Evolutionary conservation across 805 yeast genomes (phyloP), one percentile per base, ranked within the genome.

Genomic region (Saturnispora halmiae): DNA sequence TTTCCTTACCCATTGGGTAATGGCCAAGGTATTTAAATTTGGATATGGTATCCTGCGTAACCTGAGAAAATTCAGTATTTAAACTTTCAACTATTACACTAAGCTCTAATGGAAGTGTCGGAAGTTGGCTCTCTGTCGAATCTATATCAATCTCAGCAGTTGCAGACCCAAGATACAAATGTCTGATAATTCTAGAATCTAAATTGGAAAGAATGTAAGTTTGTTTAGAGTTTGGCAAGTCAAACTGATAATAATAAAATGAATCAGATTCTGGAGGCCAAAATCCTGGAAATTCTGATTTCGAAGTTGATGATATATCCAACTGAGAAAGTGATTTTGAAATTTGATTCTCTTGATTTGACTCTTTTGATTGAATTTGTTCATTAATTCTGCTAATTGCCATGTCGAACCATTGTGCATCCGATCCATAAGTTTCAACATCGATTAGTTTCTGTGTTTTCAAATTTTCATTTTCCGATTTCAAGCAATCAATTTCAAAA

Each of bases 1-100:
- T 59, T 39, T 81, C 82, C 0, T 95, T 81, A 2, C 96, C 96
- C 22, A 75, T 56, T 0, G 98, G 96, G 18, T 87, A 60, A 58
- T 90, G 90, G 1, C 82, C 70, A 42, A 92, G 61, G 56, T 82
- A 86, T 58, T 86, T 88, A 56, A 70, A 70, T 48, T 78, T 75
- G 38, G 73, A 71, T 2, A 73, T 51, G 52, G 81, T 48, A 3
- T 75, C 75, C 13, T 74, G 78, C 0, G 80, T 72, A 16, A 81
- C 66, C 18, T 55, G 51, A 13, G 51, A 48, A 19, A 73, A 73
- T 28, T 82, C 94, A 53, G 72, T 72, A 36, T 66, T 71, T 29
- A 90, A 73, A 54, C 79, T 80, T 50, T 85, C 95, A 32, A 46
- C 35, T 30, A 68, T 72, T 8, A 75, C 72, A 4, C 71, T 60